Evolutionary conservation across 176 grass and related monocot genomes (phyloP).

Genomic region (Dendrocalamus sinicus): DNA sequence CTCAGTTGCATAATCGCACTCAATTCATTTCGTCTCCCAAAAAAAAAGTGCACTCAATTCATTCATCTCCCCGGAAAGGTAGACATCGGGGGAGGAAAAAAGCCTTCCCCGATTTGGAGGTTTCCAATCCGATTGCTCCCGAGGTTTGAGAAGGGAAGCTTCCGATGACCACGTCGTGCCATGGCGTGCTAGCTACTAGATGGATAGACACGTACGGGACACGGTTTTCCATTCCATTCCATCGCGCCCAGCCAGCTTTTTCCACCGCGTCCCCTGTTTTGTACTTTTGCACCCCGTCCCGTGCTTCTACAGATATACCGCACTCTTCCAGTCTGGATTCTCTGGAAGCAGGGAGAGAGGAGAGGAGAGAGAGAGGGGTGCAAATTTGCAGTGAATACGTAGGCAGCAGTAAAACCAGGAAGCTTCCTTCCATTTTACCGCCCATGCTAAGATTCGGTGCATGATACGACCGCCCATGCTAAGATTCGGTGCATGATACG

Average conservation of each 20-base stretch:
- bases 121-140: background rate
- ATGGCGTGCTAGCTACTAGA: slow-evolving; percentile 2
- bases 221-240: slow-evolving; percentile 16
- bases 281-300: slow-evolving; percentile 22
- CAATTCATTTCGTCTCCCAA: background rate
- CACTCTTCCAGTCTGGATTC: slow-evolving; percentile 29
- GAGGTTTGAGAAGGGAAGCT: slow-evolving; percentile 35
- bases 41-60: background rate
- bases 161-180: slow-evolving; percentile 17
- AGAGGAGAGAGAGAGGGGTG: background rate
- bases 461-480: background rate
- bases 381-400: background rate
- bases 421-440: slow-evolving; percentile 13
- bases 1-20: background rate
- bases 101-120: slow-evolving; percentile 6
- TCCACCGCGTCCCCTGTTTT: slow-evolving; percentile 35
- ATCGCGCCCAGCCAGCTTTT: background rate
- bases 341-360: slow-evolving; percentile 18
- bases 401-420: background rate
- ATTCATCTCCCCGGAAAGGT: background rate
- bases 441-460: slow-evolving; percentile 10
- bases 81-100: background rate
- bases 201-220: slow-evolving; percentile 36
- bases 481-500: slow-evolving; percentile 35
- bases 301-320: background rate